Conservation (phyloP, 2,329 filamentous ascomycete genomes). For the Colletotrichum orchidophilum region DNA sequence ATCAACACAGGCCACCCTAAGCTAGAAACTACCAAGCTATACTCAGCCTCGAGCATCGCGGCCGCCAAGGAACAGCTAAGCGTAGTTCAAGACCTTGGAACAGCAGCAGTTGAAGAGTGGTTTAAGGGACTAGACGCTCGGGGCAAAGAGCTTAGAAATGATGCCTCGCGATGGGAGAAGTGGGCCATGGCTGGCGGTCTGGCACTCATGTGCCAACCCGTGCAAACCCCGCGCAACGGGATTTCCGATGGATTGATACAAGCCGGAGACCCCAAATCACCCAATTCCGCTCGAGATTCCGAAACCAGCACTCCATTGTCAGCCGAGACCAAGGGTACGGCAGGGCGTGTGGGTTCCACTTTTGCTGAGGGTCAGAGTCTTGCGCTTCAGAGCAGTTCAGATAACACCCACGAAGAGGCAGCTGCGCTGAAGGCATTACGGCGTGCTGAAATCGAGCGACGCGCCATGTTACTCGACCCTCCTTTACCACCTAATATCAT, state of each 20-base stretch:
- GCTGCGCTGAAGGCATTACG: conserved; percentile 71
- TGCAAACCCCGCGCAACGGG: conserved; percentile 57
- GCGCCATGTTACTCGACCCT: conserved; percentile 72
- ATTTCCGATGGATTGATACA: not conserved
- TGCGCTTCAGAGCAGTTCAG: not conserved
- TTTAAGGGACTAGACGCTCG: conserved; percentile 75
- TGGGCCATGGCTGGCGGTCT: conserved; percentile 66
- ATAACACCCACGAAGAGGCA: conserved; percentile 59
- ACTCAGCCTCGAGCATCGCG: conserved; percentile 70
- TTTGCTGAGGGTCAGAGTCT: not conserved
- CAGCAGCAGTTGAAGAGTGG: conserved; percentile 79
- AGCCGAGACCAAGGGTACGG: too few species aligned
- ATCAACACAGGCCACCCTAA: conserved; percentile 55
- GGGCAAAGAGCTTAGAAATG: conserved; percentile 67
- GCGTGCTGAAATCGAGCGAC: conserved; percentile 75
- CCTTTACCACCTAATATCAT: conserved; percentile 71
- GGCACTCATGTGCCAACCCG: conserved; percentile 45
- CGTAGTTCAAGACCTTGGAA: conserved; percentile 71
- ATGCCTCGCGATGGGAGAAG: conserved; percentile 78
- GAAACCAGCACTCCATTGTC: not conserved
- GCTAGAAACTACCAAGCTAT: conserved; percentile 71
- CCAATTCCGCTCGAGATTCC: not conserved
- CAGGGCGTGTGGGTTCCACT: too few species aligned
- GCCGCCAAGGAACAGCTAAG: conserved; percentile 70
- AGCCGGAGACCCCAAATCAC: not conserved